Evolutionary conservation across 768 basidiomycete species (phyloP), one percentile per base, ranked within the genome.

Genomic region (Trametes cinnabarina): DNA sequence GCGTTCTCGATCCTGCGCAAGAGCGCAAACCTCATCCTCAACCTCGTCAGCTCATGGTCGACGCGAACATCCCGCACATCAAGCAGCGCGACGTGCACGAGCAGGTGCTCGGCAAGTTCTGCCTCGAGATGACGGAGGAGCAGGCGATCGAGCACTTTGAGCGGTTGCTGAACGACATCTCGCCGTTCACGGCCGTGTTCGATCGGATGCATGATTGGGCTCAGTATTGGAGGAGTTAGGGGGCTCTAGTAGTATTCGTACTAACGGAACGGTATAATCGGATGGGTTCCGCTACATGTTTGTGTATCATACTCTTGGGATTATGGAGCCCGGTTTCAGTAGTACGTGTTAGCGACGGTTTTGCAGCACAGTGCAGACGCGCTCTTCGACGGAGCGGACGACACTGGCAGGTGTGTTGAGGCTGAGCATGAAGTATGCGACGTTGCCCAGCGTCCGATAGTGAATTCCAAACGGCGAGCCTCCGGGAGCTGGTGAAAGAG

Each of bases 111-210:
- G 96, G 98, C 68, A 98, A 98, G 75, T 99, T 99, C 74, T 81
- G 94, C 59, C 75, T 98, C 49, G 92, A 97, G 71, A 78, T 98
- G 39, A 92, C 90, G 5, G 96, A 98, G 72, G 95, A 97, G 72
- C 92, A 97, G 69, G 96, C 97, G 3, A 94, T 98, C 73, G 94
- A 97, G 73, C 92, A 96, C 68, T 97, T 98, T 67, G 95, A 98
- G 74, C 82, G 86, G 7, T 70, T 98, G 47, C 74, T 99, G 58
- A 97, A 96, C 69, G 95, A 98, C 71, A 97, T 92, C 3, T 93
- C 90, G 25, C 95, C 97, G 71, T 83, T 98, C 62, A 91, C 94
- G 0, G 92, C 90, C 25, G 88, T 98, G 46, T 78, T 98, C 63
- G 97, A 98, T 73, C 81, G 91, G 65, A 93, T 98, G 65, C 97